Evolutionary conservation across 345 rosid genomes (phyloP).

Genomic region (Gossypium turneri): DNA sequence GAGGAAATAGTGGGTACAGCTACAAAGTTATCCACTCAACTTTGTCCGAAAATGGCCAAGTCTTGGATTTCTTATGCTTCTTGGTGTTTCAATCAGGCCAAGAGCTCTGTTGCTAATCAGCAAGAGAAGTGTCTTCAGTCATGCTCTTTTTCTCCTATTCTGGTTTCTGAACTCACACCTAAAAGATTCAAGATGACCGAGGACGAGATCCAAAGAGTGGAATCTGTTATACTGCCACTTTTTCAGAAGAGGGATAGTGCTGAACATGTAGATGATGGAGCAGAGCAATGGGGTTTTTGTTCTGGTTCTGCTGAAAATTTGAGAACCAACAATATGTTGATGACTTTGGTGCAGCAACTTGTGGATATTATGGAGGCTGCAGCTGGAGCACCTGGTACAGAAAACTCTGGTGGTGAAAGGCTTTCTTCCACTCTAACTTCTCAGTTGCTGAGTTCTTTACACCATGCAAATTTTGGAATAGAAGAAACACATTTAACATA

Average conservation of each 20-base stretch:
- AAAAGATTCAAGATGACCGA: slow-evolving; percentile 64
- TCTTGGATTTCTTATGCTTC: slow-evolving; percentile 91
- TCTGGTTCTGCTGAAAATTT: slow-evolving; percentile 34
- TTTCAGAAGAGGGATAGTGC: slow-evolving; percentile 31
- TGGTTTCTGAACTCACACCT: slow-evolving; percentile 54
- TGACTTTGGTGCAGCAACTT: slow-evolving; percentile 49
- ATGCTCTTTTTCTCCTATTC: slow-evolving; percentile 55
- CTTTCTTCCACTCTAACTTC: slow-evolving; percentile 64
- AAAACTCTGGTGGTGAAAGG: slow-evolving; percentile 45
- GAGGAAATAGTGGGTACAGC: slow-evolving; percentile 75
- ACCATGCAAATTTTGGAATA: slow-evolving; percentile 30
- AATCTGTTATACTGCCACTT: slow-evolving; percentile 38
- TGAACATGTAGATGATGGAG: slow-evolving; percentile 20
- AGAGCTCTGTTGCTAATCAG: slow-evolving; percentile 37
- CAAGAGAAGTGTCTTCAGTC: slow-evolving; percentile 38
- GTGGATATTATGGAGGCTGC: slow-evolving; percentile 61
- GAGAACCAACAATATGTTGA: slow-evolving; percentile 27
- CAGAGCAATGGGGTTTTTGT: slow-evolving; percentile 25
- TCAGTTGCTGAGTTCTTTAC: slow-evolving; percentile 43
- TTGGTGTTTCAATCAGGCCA: slow-evolving; percentile 87
- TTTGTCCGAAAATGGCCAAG: slow-evolving; percentile 83
- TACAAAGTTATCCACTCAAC: slow-evolving; percentile 73
- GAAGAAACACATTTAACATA: slow-evolving; percentile 41
- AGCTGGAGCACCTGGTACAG: slow-evolving; percentile 67
- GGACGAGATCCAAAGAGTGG: slow-evolving; percentile 55